phyloP scores from a whole-genome alignment of 2,329 filamentous ascomycete genomes.

The Aspergillus neotritici region DNA sequence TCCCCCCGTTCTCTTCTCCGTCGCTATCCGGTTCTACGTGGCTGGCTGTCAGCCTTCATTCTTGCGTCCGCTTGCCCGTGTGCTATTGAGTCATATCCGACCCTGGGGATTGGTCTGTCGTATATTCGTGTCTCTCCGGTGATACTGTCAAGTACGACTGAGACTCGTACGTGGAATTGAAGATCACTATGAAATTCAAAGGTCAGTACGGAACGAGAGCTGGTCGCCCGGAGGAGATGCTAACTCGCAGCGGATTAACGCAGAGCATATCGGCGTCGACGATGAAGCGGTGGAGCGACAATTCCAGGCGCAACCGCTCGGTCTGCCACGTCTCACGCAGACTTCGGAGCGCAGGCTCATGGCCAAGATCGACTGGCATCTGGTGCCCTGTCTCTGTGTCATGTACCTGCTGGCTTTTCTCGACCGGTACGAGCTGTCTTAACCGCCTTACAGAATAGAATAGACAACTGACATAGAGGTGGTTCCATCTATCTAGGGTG shows the following conservation, averaged over 20 bases:
- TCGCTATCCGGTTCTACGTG: too few relatives aligned
- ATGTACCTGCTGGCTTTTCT: conserved; percentile 67
- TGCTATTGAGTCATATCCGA: too few relatives aligned
- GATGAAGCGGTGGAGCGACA: conserved; percentile 20
- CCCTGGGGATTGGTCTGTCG: too few relatives aligned
- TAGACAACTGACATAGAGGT: conserved; percentile 6
- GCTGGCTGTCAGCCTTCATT: too few relatives aligned
- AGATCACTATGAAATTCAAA: too few relatives aligned
- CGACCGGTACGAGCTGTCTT: conserved; percentile 37
- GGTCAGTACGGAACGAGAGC: too few relatives aligned
- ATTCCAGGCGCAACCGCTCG: conserved; percentile 11
- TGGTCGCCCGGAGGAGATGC: background rate
- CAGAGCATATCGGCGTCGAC: conserved; percentile 2
- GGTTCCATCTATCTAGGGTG: conserved; percentile 51
- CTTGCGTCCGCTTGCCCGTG: too few relatives aligned
- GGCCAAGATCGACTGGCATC: conserved; percentile 63
- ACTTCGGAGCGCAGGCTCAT: conserved; percentile 58
- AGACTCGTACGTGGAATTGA: too few relatives aligned
- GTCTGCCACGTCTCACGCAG: conserved; percentile 27
- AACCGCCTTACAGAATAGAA: background rate
- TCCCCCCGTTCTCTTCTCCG: too few relatives aligned
- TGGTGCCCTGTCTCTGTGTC: conserved; percentile 67
- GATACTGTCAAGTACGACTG: too few relatives aligned
- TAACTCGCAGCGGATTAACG: background rate
- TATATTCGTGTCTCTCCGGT: too few relatives aligned